phyloP scores from a whole-genome alignment of 129 eudicot genomes.

The Calendula officinalis region DNA sequence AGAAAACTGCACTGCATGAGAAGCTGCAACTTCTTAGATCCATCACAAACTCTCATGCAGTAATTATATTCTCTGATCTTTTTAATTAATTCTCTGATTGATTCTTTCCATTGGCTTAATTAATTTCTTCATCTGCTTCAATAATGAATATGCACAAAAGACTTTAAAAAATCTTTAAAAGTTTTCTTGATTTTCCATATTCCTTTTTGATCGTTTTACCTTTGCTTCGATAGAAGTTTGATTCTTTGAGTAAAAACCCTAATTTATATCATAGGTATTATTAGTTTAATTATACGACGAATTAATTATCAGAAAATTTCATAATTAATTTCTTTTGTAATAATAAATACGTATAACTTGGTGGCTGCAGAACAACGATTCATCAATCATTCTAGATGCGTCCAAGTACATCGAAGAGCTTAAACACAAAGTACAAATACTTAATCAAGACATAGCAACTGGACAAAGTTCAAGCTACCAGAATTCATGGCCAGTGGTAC shows the following conservation, averaged over 20 bases:
- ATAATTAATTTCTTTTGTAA: neutral
- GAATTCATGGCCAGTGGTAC: constrained; percentile 56
- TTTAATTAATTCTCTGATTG: constrained; percentile 1
- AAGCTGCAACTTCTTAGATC: constrained; percentile 98
- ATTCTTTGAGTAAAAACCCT: neutral
- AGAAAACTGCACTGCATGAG: constrained; percentile 87
- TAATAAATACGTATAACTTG: neutral
- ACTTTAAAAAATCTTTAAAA: neutral
- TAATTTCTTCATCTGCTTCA: constrained; percentile 22
- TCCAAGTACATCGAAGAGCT: constrained; percentile 82
- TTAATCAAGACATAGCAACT: constrained; percentile 60
- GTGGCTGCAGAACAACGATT: constrained; percentile 55
- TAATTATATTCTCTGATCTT: constrained; percentile 25
- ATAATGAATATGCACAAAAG: neutral
- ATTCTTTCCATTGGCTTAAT: constrained; percentile 31
- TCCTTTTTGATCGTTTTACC: neutral
- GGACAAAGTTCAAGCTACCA: constrained; percentile 45
- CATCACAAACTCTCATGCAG: constrained; percentile 96
- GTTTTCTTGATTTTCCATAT: constrained; percentile 2
- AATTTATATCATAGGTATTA: neutral
- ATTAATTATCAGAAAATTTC: neutral
- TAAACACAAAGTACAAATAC: constrained; percentile 71
- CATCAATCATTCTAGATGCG: constrained; percentile 83
- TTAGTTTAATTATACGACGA: neutral
- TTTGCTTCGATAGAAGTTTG: neutral